These are phyloP conservation scores for Ophiocordyceps robertsii DNA, from an alignment of 2,329 filamentous ascomycete species.

Conservation along the genomic window DNA sequence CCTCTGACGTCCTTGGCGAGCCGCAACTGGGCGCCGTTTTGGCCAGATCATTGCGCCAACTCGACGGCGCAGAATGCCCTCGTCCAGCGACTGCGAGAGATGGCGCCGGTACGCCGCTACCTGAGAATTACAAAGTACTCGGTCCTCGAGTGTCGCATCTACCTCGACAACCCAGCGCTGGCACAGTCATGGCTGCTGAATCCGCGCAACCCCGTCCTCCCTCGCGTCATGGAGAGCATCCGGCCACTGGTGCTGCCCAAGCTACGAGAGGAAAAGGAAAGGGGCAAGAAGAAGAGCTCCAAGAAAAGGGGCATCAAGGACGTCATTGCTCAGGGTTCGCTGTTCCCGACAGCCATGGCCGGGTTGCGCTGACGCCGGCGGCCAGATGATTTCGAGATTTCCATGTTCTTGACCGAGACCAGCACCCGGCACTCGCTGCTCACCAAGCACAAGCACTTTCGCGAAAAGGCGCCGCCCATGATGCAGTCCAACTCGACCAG, in stretches of 20 bases:
- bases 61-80: neutral
- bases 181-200: conserved; percentile 74
- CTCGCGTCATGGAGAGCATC: conserved; percentile 72
- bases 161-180: conserved; percentile 80
- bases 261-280: conserved; percentile 68
- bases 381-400: conserved; percentile 86
- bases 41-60: neutral
- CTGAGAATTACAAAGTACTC: conserved; percentile 86
- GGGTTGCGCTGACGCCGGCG: conserved; percentile 7
- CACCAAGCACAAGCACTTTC: conserved; percentile 70
- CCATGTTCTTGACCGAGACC: conserved; percentile 82
- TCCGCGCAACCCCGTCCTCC: conserved; percentile 60
- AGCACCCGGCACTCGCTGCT: conserved; percentile 75
- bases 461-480: conserved; percentile 37
- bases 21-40: too few species aligned
- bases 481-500: conserved; percentile 49
- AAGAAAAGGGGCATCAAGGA: conserved; percentile 80
- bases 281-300: conserved; percentile 44
- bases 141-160: conserved; percentile 92
- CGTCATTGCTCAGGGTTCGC: conserved; percentile 61
- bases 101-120: conserved; percentile 84
- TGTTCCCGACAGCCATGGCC: neutral
- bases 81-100: conserved; percentile 20
- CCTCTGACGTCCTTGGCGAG: too few species aligned
- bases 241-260: conserved; percentile 82